Conservation (phyloP, 257 asterid genomes). For the Jacaranda copaia region DNA sequence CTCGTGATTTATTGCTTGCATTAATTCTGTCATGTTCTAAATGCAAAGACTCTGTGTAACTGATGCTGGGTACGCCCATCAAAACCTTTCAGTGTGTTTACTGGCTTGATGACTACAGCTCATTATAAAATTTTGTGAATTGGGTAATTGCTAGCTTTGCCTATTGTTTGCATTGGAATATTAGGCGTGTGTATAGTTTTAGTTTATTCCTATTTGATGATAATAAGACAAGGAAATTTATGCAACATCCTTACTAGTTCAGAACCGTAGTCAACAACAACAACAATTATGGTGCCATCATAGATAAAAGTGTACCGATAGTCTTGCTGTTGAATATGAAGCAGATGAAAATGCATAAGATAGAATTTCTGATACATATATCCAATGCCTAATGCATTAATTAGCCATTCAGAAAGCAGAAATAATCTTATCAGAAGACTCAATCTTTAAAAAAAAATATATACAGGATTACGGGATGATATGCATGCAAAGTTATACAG, state of each 20-base stretch:
- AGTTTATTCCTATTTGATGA: not conserved
- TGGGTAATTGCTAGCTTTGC: not conserved
- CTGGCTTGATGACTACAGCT: constrained; percentile 10
- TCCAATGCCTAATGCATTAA: not conserved
- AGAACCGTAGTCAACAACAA: not conserved
- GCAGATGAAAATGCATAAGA: constrained; percentile 5
- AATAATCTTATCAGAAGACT: not conserved
- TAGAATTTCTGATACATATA: not conserved
- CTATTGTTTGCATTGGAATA: not conserved
- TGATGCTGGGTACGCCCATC: not conserved
- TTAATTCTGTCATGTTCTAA: not conserved
- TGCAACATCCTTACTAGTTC: not conserved
- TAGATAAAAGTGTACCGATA: not conserved
- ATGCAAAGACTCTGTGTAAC: not conserved
- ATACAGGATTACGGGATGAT: not conserved
- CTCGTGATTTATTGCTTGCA: not conserved
- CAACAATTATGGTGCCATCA: not conserved
- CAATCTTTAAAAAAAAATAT: not conserved
- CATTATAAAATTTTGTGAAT: not conserved
- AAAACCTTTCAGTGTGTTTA: not conserved
- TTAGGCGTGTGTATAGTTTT: not conserved
- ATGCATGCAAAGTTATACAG: not conserved
- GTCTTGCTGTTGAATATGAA: not conserved
- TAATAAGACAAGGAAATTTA: not conserved
- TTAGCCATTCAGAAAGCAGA: not conserved